Base-by-base conservation (phyloP, 1,284 basidiomycete species). In the Kwoniella shivajii region DNA sequence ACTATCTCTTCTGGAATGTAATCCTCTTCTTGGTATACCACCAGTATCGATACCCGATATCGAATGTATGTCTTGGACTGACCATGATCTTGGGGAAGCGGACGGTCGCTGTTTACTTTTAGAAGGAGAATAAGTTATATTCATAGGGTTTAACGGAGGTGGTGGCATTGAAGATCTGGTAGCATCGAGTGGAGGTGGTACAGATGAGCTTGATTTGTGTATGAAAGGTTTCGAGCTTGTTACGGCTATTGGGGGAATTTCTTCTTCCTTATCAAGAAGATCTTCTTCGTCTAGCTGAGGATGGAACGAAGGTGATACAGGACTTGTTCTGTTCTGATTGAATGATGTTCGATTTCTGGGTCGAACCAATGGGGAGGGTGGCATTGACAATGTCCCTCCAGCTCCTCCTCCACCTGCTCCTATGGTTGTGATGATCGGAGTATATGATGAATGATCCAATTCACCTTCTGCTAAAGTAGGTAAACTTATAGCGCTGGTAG, bases 391-490 rank as follows among this genome's bases (percentile, higher is more conserved):
- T n/a, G n/a, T n/a, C n/a, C n/a, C n/a, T n/a, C n/a, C 27, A 48
- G 11, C 3, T 30, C 29, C 6, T 42, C 37, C 20, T 33, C 22
- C 27, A 14, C 30, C 24, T 11, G 18, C 44, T 18, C 11, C 26
- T 14, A n/a, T 18, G 33, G 44, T 27, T 37, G 43, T 38, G 24
- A n/a, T 30, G 20, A n/a, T 31, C 7, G 29, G 13, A 18, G 42
- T 42, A 7, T 5, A 24, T 42, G 13, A 18, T 9, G 30, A 33
- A 11, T 24, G 31, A 7, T 46, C 39, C 1, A 34, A 18, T 10
- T 63, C 64, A 27, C 54, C 33, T 50, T 70, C 68, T 11, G 57
- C 56, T 2, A 70, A 52, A 27, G 63, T 69, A 2, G 67, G 67
- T 24, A 69, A 47, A 45, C 61, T 64, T 14, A 65, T 50, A 0